phyloP scores from a whole-genome alignment of 2,329 filamentous ascomycete species.

The Fusarium kyushuense region DNA sequence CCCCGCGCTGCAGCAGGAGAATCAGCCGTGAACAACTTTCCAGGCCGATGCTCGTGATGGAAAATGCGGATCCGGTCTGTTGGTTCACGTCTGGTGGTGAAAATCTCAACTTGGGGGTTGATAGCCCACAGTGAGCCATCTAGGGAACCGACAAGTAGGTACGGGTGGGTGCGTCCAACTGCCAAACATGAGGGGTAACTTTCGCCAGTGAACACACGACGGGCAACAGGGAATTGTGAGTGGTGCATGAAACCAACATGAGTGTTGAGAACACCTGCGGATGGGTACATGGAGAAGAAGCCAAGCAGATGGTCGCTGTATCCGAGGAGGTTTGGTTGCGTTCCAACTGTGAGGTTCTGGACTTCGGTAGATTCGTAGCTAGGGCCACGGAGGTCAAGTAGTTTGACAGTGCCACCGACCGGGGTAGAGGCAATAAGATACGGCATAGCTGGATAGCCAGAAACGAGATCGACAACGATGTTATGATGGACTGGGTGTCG shows the following conservation, averaged over 20 bases:
- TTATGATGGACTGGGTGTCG: slow-evolving; percentile 67
- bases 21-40: slow-evolving; percentile 46
- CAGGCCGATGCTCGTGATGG: slow-evolving; percentile 65
- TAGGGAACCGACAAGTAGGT: slow-evolving; percentile 63
- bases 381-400: slow-evolving; percentile 66
- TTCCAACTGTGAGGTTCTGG: slow-evolving; percentile 62
- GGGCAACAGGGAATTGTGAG: slow-evolving; percentile 64
- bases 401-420: slow-evolving; percentile 64
- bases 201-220: slow-evolving; percentile 64
- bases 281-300: slow-evolving; percentile 65
- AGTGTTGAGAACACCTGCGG: slow-evolving; percentile 64
- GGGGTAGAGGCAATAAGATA: slow-evolving; percentile 68
- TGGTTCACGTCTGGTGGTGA: slow-evolving; percentile 51
- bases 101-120: slow-evolving; percentile 56
- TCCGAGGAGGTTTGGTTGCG: slow-evolving; percentile 65
- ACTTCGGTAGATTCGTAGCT: slow-evolving; percentile 66
- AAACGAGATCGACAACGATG: slow-evolving; percentile 65
- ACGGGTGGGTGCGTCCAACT: slow-evolving; percentile 65
- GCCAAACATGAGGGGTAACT: slow-evolving; percentile 64
- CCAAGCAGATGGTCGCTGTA: slow-evolving; percentile 69
- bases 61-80: slow-evolving; percentile 58
- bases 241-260: slow-evolving; percentile 66
- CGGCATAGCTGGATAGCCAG: slow-evolving; percentile 68
- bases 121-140: slow-evolving; percentile 66
- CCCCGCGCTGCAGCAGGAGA: slow-evolving; percentile 56